Evolutionary conservation across 306 rosid genomes (phyloP).

Genomic region (Glycine tomentella): DNA sequence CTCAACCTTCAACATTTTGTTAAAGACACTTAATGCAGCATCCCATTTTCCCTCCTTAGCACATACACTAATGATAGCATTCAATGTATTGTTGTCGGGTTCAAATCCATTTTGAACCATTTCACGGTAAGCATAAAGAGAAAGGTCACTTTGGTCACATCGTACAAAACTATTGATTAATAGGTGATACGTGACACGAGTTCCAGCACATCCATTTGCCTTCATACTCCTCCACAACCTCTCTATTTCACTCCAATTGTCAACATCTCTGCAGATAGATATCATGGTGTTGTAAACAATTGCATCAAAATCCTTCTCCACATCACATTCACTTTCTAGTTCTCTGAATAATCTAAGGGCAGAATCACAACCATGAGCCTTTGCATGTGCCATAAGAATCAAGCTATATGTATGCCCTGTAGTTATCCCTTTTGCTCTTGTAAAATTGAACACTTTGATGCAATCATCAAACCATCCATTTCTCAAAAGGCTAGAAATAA

Average conservation of each 20-base stretch:
- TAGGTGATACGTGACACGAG: conserved; percentile 66
- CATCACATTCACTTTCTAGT: conserved; percentile 58
- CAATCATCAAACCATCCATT: conserved; percentile 69
- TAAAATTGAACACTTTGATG: conserved; percentile 63
- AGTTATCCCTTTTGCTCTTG: conserved; percentile 59
- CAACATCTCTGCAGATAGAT: conserved; percentile 69
- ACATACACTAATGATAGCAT: conserved; percentile 69
- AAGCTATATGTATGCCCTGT: conserved; percentile 82
- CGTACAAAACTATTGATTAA: conserved; percentile 71
- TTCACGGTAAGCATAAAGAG: conserved; percentile 76
- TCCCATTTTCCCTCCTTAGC: conserved; percentile 85
- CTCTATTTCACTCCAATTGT: conserved; percentile 79
- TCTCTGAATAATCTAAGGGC: conserved; percentile 64
- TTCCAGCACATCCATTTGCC: conserved; percentile 60
- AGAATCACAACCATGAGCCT: conserved; percentile 57
- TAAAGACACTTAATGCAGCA: conserved; percentile 64
- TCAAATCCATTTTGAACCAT: conserved; percentile 73
- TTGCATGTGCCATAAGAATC: conserved; percentile 71
- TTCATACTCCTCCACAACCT: conserved; percentile 78
- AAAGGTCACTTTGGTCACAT: conserved; percentile 73
- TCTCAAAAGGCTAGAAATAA: conserved; percentile 78
- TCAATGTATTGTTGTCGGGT: conserved; percentile 69
- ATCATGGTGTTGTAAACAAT: conserved; percentile 84
- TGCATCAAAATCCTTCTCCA: conserved; percentile 65
- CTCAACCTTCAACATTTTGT: conserved; percentile 63